phyloP scores from a whole-genome alignment of 2,329 filamentous ascomycete genomes.

The Shiraia sp. region DNA sequence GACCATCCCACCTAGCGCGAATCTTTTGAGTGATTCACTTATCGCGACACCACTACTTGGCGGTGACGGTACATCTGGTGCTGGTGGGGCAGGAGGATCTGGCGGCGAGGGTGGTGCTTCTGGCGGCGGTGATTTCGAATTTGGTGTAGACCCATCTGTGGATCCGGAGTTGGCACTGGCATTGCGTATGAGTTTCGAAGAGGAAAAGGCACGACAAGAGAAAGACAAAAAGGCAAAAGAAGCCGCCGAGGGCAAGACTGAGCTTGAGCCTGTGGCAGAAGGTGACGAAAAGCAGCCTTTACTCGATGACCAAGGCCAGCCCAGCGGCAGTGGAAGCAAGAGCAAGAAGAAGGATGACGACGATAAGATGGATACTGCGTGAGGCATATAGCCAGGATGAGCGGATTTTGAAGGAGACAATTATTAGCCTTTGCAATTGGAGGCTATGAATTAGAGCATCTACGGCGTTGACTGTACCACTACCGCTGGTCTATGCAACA shows the following conservation, averaged over 20 bases:
- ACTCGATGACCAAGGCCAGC: slow-evolving; percentile 66
- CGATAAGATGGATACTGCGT: slow-evolving; percentile 89
- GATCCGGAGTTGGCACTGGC: slow-evolving; percentile 95
- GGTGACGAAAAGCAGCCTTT: slow-evolving; percentile 64
- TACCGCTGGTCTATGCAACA: slow-evolving; percentile 22
- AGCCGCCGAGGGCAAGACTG: slow-evolving; percentile 70
- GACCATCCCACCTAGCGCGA: slow-evolving; percentile 86
- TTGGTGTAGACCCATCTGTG: slow-evolving; percentile 86
- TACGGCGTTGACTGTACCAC: slow-evolving; percentile 31
- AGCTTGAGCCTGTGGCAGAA: slow-evolving; percentile 80
- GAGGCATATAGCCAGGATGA: slow-evolving; percentile 29
- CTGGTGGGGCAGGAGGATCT: slow-evolving; percentile 56
- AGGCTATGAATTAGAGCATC: slow-evolving; percentile 23
- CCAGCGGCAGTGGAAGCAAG: slow-evolving; percentile 61
- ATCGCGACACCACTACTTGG: slow-evolving; percentile 87
- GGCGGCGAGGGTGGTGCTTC: slow-evolving; percentile 58
- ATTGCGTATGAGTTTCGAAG: slow-evolving; percentile 95
- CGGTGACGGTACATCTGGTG: slow-evolving; percentile 70
- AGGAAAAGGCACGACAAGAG: slow-evolving; percentile 93
- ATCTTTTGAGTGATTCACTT: slow-evolving; percentile 89
- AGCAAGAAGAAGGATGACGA: slow-evolving; percentile 59
- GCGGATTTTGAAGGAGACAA: slow-evolving; percentile 1
- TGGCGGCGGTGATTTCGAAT: slow-evolving; percentile 72
- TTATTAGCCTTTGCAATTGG: slow-evolving; percentile 1
- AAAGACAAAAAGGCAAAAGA: slow-evolving; percentile 79